phyloP scores from a whole-genome alignment of 495 filamentous ascomycete species.

The Penicillium cosmopolitanum region DNA sequence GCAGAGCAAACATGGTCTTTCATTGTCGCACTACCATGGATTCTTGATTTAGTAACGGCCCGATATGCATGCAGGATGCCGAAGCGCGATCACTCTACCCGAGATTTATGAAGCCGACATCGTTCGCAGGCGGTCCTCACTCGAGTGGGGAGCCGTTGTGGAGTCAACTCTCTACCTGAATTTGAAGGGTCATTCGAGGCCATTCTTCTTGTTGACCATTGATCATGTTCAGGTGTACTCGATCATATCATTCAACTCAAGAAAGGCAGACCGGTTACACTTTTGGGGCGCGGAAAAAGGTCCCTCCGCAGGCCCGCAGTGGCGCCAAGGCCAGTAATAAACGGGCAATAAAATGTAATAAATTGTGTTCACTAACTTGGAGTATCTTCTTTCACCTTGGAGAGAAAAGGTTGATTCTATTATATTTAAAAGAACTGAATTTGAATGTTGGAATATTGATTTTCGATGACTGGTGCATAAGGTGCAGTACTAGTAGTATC shows the following conservation, averaged over 20 bases:
- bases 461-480: no score
- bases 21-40: slow-evolving; percentile 30
- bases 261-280: background rate
- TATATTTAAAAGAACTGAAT: no score
- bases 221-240: background rate
- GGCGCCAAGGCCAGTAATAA: background rate
- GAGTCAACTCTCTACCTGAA: background rate
- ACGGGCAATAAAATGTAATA: no score
- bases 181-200: background rate
- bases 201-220: background rate
- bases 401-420: no score
- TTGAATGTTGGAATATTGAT: no score
- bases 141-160: slow-evolving; percentile 28
- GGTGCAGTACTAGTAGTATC: no score
- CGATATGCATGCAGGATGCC: background rate
- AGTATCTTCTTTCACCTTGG: background rate
- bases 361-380: no score
- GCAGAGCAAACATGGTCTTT: slow-evolving; percentile 36
- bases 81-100: slow-evolving; percentile 20
- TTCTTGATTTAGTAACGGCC: slow-evolving; percentile 1
- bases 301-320: background rate
- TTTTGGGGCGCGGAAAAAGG: slow-evolving; percentile 7
- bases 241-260: background rate
- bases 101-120: slow-evolving; percentile 35
- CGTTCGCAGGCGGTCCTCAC: slow-evolving; percentile 36